Conservation (phyloP, 441 rosid species). For the Capsella rubella region DNA sequence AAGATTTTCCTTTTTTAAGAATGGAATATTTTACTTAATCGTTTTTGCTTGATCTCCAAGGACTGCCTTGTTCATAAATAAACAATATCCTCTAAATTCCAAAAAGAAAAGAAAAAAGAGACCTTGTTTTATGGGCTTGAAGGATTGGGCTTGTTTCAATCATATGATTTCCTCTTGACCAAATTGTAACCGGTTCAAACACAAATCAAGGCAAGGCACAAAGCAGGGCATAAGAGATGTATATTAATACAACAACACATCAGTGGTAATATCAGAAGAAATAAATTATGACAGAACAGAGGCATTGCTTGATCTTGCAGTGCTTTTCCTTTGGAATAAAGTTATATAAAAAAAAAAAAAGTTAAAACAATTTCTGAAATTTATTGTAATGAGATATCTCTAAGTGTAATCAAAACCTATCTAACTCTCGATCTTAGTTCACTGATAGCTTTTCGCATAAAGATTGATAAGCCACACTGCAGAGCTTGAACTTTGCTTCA, state of each 20-base stretch:
- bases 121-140: too few relatives aligned
- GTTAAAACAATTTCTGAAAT: slow-evolving; percentile 13
- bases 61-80: background rate
- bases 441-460: slow-evolving; percentile 72
- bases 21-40: slow-evolving; percentile 18
- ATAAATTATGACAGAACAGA: background rate
- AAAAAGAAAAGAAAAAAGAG: too few relatives aligned
- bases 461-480: slow-evolving; percentile 90
- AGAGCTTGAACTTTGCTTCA: slow-evolving; percentile 93
- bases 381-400: slow-evolving; percentile 18
- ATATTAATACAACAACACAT: background rate
- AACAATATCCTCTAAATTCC: too few relatives aligned
- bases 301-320: slow-evolving; percentile 9
- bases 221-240: slow-evolving; percentile 5
- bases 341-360: background rate
- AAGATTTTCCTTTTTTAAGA: background rate
- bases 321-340: slow-evolving; percentile 15
- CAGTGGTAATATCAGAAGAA: slow-evolving; percentile 1
- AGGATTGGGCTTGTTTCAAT: background rate
- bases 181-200: background rate
- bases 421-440: slow-evolving; percentile 44
- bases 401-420: slow-evolving; percentile 30
- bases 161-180: background rate
- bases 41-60: slow-evolving; percentile 33
- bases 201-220: background rate